These are phyloP conservation scores for Debaryomyces prosopidis DNA, from an alignment of 805 yeast species.

Conservation along the genomic window DNA sequence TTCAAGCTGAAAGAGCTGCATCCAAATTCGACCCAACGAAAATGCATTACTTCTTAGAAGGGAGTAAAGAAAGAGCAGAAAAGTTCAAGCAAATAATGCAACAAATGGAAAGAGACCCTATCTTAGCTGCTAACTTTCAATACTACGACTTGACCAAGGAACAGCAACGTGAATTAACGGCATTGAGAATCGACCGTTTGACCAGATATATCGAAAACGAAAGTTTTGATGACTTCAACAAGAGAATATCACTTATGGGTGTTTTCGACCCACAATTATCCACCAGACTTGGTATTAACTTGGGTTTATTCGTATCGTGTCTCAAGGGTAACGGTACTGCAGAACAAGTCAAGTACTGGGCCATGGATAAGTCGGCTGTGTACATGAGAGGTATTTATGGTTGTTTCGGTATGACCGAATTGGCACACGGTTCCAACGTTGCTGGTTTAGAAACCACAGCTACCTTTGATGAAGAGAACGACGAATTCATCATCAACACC, in stretches of 20 bases:
- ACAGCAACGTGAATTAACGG: constrained; percentile 61
- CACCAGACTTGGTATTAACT: constrained; percentile 85
- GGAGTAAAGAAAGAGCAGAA: constrained; percentile 41
- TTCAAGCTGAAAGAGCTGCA: constrained; percentile 33
- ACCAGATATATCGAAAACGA: constrained; percentile 59
- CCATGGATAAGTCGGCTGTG: constrained; percentile 63
- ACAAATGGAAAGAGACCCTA: constrained; percentile 68
- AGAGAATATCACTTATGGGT: constrained; percentile 58
- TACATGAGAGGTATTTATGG: constrained; percentile 59
- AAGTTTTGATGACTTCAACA: constrained; percentile 49
- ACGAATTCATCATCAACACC: constrained; percentile 45
- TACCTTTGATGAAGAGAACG: constrained; percentile 39
- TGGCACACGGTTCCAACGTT: constrained; percentile 64
- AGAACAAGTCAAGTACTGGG: constrained; percentile 84
- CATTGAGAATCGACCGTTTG: constrained; percentile 59
- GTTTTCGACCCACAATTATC: constrained; percentile 76
- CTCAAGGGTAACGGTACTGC: constrained; percentile 85
- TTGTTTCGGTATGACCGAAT: constrained; percentile 66
- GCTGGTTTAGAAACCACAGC: constrained; percentile 59
- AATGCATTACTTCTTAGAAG: constrained; percentile 45
- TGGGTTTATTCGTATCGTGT: constrained; percentile 80
- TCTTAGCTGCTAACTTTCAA: constrained; percentile 51
- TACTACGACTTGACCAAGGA: constrained; percentile 60
- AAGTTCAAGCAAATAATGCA: constrained; percentile 51
- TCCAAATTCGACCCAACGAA: constrained; percentile 34